Evolutionary conservation across 2,329 filamentous ascomycete genomes (phyloP), one percentile per base, ranked within the genome.

Genomic region (Aspergillus hortae): DNA sequence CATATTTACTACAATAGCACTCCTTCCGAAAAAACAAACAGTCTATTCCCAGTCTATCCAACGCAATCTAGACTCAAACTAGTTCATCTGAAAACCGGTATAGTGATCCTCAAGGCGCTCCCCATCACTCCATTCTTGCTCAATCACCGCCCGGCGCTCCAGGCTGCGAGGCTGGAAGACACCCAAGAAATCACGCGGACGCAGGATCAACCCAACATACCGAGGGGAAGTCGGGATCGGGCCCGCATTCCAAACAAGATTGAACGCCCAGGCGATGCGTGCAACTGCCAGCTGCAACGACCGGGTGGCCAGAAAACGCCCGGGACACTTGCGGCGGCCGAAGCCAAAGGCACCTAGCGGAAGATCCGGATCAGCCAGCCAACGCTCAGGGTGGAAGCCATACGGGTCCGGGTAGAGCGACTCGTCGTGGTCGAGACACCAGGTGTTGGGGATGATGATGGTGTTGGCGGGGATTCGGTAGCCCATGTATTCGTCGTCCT

Each of bases 401-500:
- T 11, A 11, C 2, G 36, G 25, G 9, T 48, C 15, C n/a, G 15
- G 46, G 12, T 41, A 48, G 7, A 33, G 7, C 4, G 23, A 19
- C 15, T 38, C 35, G 30, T 48, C 46, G 17, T 48, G 46, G 25
- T 41, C 35, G n/a, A 47, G 23, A 17, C 17, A 42, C 49, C 49
- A 51, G 36, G 41, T 41, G 12, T 51, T 51, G 2, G 49, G 36
- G 1, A 51, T 17, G 9, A 51, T 15, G 14, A 47, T 43, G 3
- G 44, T 19, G 17, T 33, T 43, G 17, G 38, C 40, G 0, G 49
- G 49, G n/a, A 51, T 51, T 14, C 27, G 30, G 14, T 51, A 51
- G 11, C 49, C 49, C 14, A 35, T 33, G 11, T 43, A 51, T 6
- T 17, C 40, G n/a, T 51, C 49, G 12, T 46, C 49, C n/a, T 43